These are phyloP conservation scores for Scalesia atractyloides DNA, from an alignment of 129 eudicot species.

Conservation along the genomic window DNA sequence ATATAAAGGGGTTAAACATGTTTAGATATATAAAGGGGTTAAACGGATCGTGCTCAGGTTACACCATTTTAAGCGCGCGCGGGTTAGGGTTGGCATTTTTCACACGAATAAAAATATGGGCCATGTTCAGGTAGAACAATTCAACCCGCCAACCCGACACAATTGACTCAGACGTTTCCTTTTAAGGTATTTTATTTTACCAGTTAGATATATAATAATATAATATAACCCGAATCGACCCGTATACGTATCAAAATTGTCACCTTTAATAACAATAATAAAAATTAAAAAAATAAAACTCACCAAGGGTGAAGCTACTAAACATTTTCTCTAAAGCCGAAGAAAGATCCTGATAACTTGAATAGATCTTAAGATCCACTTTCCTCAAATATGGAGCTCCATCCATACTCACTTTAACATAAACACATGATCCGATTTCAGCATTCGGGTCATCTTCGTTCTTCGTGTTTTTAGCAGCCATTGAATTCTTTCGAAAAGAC, in stretches of 20 bases:
- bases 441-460: slow-evolving; percentile 42
- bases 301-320: slow-evolving; percentile 70
- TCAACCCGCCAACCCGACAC: too few relatives aligned
- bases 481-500: slow-evolving; percentile 63
- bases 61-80: too few relatives aligned
- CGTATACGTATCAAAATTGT: neutral
- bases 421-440: slow-evolving; percentile 50
- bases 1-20: too few relatives aligned
- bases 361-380: slow-evolving; percentile 58
- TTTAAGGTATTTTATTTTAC: neutral
- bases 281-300: slow-evolving; percentile 12
- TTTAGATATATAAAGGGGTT: too few relatives aligned
- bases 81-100: too few relatives aligned
- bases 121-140: too few relatives aligned
- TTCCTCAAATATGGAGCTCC: slow-evolving; percentile 85
- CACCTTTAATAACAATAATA: neutral
- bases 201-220: neutral
- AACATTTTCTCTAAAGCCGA: slow-evolving; percentile 75
- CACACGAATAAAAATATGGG: too few relatives aligned
- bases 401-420: slow-evolving; percentile 80
- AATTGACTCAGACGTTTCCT: neutral
- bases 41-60: too few relatives aligned
- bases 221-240: neutral
- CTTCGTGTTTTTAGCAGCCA: slow-evolving; percentile 57
- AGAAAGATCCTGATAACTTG: slow-evolving; percentile 54